Conservation (phyloP, 2,329 filamentous ascomycete species). For the Claviceps sorghi region DNA sequence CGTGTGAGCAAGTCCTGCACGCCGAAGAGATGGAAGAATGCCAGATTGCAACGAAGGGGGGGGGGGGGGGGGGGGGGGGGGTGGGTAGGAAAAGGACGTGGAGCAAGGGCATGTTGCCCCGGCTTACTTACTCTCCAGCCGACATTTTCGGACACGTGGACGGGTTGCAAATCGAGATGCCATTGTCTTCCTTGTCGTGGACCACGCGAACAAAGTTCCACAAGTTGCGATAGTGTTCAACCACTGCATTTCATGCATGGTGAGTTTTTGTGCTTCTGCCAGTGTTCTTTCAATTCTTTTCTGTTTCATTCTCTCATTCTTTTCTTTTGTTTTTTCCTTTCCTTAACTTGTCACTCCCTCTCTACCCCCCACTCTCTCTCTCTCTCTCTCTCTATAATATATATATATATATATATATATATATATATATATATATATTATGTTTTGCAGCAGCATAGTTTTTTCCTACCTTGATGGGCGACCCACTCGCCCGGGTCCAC, state of each 20-base stretch:
- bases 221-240: constrained; percentile 80
- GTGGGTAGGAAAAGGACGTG: no score
- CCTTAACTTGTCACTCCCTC: no score
- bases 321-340: no score
- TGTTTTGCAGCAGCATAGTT: background rate
- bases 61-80: background rate
- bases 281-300: no score
- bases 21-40: background rate
- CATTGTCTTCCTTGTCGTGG: constrained; percentile 69
- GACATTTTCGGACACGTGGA: constrained; percentile 82
- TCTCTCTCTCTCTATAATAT: no score
- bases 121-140: constrained; percentile 53
- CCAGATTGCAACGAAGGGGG: background rate
- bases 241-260: constrained; percentile 38
- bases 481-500: constrained; percentile 93
- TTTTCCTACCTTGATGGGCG: constrained; percentile 70
- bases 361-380: no score
- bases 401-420: no score
- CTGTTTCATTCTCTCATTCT: no score
- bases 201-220: constrained; percentile 82
- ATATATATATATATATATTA: no score
- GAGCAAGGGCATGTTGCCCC: no score
- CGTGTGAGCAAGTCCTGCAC: background rate
- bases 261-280: background rate
- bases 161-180: constrained; percentile 67